Evolutionary conservation across 495 filamentous ascomycete genomes (phyloP).

Genomic region (Aspergillus leporis): DNA sequence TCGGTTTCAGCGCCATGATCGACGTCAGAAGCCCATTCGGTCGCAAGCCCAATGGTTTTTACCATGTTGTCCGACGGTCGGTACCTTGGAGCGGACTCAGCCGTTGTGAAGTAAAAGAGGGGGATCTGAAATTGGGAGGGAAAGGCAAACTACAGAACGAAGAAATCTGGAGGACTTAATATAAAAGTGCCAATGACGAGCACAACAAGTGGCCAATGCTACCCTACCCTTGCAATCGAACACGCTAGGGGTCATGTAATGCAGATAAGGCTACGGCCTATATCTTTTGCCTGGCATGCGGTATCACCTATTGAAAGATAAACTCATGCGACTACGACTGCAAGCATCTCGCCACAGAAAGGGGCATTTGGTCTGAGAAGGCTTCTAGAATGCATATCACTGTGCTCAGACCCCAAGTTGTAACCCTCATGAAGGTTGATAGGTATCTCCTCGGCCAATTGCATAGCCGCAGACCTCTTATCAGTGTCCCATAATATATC

Average conservation of each 20-base stretch:
- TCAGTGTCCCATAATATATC: not conserved
- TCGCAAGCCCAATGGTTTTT: constrained; percentile 5
- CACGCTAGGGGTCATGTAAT: not conserved
- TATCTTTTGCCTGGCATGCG: not conserved
- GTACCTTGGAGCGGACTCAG: not conserved
- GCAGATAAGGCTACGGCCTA: not conserved
- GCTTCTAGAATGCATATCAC: not conserved
- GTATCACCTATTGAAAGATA: not conserved
- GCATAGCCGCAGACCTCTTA: not conserved
- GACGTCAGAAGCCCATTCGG: constrained; percentile 2
- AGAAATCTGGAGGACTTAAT: not conserved
- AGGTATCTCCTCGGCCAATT: not conserved
- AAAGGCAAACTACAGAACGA: not conserved
- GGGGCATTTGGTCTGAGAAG: not conserved
- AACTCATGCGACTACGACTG: not conserved
- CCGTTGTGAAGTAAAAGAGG: not conserved
- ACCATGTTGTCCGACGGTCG: constrained; percentile 3
- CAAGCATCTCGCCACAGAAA: not conserved
- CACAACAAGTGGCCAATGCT: not conserved
- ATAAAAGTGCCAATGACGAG: not conserved
- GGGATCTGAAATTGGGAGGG: not conserved
- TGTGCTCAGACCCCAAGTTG: not conserved
- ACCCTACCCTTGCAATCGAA: not conserved
- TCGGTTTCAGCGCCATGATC: constrained; percentile 30
- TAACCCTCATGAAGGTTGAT: not conserved